Conservation (phyloP, 805 yeast genomes). For the Starmerella gropengiesseri region DNA sequence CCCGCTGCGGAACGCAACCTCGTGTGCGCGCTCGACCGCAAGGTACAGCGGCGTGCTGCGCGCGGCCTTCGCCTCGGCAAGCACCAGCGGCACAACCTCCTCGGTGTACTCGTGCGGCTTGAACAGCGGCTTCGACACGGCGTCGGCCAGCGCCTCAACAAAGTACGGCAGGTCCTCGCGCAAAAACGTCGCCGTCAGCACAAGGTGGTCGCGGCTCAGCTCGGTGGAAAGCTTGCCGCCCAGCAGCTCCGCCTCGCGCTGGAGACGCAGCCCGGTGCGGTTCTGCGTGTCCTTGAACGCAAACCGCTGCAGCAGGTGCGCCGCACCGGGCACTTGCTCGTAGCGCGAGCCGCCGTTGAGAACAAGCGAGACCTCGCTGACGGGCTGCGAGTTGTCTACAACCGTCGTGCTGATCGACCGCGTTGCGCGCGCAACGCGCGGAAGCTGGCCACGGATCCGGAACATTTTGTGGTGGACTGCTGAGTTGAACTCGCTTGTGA, state of each 20-base stretch:
- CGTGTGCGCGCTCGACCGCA: constrained; percentile 71
- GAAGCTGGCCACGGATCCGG: constrained; percentile 15
- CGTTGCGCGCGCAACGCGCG: constrained; percentile 5
- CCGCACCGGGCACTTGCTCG: constrained; percentile 57
- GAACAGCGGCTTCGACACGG: constrained; percentile 53
- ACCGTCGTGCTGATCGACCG: constrained; percentile 12
- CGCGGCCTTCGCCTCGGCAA: constrained; percentile 43
- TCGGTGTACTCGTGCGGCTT: constrained; percentile 77
- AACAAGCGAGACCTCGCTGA: constrained; percentile 67
- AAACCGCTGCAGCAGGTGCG: constrained; percentile 76
- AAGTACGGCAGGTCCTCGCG: constrained; percentile 84
- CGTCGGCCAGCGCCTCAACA: constrained; percentile 73
- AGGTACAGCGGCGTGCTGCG: constrained; percentile 41
- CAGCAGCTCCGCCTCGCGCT: constrained; percentile 86
- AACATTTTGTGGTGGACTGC: constrained; percentile 13
- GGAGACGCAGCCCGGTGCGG: constrained; percentile 82
- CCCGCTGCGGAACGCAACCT: constrained; percentile 73
- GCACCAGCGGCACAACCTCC: constrained; percentile 68
- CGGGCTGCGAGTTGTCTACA: constrained; percentile 48
- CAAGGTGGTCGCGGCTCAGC: constrained; percentile 75
- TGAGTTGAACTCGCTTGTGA: background rate
- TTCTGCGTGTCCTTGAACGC: constrained; percentile 65
- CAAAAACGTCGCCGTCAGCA: constrained; percentile 71
- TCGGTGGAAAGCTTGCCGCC: constrained; percentile 68
- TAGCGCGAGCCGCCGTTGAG: constrained; percentile 74